A percentile compares a stretch with the other conserved stretches of the same genome.
These are phyloP conservation scores for Fonsecaea nubica DNA, from an alignment of 2,329 filamentous ascomycete genomes.

Conservation along the genomic window DNA sequence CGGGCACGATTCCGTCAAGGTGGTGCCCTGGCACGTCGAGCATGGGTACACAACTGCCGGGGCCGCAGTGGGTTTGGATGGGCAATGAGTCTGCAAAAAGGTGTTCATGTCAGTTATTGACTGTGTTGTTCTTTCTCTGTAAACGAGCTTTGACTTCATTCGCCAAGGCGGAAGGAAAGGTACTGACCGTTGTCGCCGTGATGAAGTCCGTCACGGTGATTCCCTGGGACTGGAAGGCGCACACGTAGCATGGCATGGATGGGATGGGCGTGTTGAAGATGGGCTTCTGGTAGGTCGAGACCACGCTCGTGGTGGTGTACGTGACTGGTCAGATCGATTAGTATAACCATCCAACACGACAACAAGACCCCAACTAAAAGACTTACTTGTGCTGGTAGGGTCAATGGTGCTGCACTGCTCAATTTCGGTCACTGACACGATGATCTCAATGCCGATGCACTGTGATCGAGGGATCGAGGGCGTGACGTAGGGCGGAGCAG, in stretches of 20 bases:
- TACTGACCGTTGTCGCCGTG: slow-evolving; percentile 7
- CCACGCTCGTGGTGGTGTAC: slow-evolving; percentile 6
- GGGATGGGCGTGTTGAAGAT: slow-evolving; percentile 4
- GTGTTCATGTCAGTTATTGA: background rate
- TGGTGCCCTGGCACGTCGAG: slow-evolving; percentile 10
- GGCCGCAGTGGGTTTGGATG: background rate
- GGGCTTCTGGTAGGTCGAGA: slow-evolving; percentile 6
- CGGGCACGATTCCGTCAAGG: slow-evolving; percentile 1
- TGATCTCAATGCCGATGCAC: slow-evolving; percentile 9
- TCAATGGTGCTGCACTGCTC: slow-evolving; percentile 11
- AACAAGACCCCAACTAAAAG: too few relatives aligned
- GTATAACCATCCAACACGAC: too few relatives aligned
- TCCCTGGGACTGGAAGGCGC: slow-evolving; percentile 1
- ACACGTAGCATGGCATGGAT: slow-evolving; percentile 10
- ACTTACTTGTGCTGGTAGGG: slow-evolving; percentile 3
- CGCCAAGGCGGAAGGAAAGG: background rate
- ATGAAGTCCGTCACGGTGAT: slow-evolving; percentile 4
- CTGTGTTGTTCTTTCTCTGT: background rate
- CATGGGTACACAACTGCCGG: slow-evolving; percentile 6
- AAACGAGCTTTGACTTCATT: background rate
- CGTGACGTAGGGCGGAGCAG: slow-evolving; percentile 4
- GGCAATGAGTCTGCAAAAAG: slow-evolving; percentile 2
- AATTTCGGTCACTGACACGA: slow-evolving; percentile 9
- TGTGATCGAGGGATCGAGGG: background rate
- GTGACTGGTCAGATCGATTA: background rate